Evolutionary conservation across 495 filamentous ascomycete species (phyloP).

Genomic region (Penicillium simplicissimum): DNA sequence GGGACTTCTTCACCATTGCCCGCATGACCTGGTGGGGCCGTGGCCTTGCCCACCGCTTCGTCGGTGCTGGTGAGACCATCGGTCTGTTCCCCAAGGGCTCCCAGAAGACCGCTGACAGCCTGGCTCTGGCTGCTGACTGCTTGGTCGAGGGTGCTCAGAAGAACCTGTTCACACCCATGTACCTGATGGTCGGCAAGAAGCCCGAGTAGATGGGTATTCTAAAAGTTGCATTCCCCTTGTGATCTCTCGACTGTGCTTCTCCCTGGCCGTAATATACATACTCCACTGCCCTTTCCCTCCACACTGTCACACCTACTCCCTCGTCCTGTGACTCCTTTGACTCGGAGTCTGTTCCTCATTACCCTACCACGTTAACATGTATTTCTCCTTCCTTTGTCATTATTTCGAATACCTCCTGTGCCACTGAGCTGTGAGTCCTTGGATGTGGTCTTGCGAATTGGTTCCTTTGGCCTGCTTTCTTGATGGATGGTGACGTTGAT

Average conservation of each 20-base stretch:
- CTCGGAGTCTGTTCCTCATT: neutral
- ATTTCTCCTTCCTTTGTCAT: neutral
- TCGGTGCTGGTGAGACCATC: conserved; percentile 74
- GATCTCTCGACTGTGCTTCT: neutral
- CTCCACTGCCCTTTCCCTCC: neutral
- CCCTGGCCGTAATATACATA: neutral
- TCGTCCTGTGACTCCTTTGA: neutral
- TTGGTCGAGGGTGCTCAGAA: conserved; percentile 87
- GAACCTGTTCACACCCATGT: conserved; percentile 98
- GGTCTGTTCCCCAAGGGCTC: conserved; percentile 79
- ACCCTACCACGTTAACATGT: conserved; percentile 1
- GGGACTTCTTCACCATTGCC: conserved; percentile 81
- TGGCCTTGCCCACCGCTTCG: conserved; percentile 71
- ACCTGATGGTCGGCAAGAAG: conserved; percentile 96
- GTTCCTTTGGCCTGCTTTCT: neutral
- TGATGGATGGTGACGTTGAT: conserved; percentile 8
- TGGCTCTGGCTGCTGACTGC: conserved; percentile 81
- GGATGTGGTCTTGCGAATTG: neutral
- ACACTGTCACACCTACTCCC: neutral
- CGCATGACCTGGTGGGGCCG: conserved; percentile 91
- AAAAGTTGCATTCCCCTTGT: conserved; percentile 3
- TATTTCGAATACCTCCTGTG: conserved; percentile 5
- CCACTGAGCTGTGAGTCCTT: neutral
- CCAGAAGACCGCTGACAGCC: conserved; percentile 91
- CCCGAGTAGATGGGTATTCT: conserved; percentile 50